Evolutionary conservation across 2,329 filamentous ascomycete species (phyloP).

Genomic region (Amauroascus niger): DNA sequence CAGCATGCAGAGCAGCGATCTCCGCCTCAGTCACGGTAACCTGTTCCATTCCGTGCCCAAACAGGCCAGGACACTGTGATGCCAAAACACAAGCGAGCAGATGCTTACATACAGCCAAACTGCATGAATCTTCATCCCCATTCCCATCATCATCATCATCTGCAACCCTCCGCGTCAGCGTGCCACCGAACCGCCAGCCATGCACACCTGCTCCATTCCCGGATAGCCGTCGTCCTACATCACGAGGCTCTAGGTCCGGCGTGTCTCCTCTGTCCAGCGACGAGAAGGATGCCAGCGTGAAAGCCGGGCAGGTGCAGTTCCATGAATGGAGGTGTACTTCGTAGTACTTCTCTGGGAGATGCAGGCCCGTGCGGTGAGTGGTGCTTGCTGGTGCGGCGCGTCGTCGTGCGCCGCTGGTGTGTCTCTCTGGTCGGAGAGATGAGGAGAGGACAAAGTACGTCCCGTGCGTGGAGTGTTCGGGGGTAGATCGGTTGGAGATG

Average conservation of each 20-base stretch:
- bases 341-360: slow-evolving; percentile 41
- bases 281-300: slow-evolving; percentile 60
- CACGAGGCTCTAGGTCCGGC: background rate
- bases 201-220: background rate
- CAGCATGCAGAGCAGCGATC: slow-evolving; percentile 11
- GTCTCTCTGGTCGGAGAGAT: slow-evolving; percentile 22
- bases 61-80: slow-evolving; percentile 51
- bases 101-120: slow-evolving; percentile 64
- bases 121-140: background rate
- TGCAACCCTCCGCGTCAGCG: slow-evolving; percentile 19
- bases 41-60: slow-evolving; percentile 50
- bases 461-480: slow-evolving; percentile 17
- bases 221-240: background rate
- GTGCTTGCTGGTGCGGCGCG: background rate
- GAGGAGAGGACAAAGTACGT: slow-evolving; percentile 58
- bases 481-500: background rate
- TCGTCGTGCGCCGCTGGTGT: background rate
- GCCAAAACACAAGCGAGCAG: slow-evolving; percentile 71
- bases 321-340: slow-evolving; percentile 64
- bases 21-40: slow-evolving; percentile 33
- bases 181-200: slow-evolving; percentile 32
- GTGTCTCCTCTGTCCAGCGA: background rate
- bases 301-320: slow-evolving; percentile 85
- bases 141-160: background rate
- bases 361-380: background rate